Percentiles rank a stretch among this genome's conserved stretches.
Evolutionary conservation across 1,284 basidiomycete genomes (phyloP).

Genomic region (Fomitopsis palustris): DNA sequence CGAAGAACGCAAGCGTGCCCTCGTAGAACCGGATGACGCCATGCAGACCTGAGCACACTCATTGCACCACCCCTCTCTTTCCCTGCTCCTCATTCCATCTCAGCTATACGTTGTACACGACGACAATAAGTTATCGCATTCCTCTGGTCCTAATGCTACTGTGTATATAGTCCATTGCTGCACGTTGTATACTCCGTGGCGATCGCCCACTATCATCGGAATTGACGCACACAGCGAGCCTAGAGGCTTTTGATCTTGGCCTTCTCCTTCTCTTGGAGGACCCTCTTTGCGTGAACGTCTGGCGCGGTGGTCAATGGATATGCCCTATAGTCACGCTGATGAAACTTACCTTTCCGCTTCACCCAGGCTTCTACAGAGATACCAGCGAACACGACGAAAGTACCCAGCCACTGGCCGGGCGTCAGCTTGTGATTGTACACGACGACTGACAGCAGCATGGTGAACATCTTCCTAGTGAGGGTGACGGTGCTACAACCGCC

Average conservation of each 20-base stretch:
- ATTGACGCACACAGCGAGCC: background rate
- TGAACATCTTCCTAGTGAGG: slow-evolving; percentile 96
- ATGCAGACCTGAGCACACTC: slow-evolving; percentile 21
- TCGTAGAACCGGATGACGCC: slow-evolving; percentile 26
- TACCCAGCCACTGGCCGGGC: slow-evolving; percentile 84
- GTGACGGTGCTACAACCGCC: slow-evolving; percentile 72
- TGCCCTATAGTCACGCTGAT: background rate
- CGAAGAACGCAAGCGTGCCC: slow-evolving; percentile 25
- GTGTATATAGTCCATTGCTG: slow-evolving; percentile 3
- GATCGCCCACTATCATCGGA: background rate
- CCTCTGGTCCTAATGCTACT: slow-evolving; percentile 3
- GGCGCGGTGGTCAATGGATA: background rate
- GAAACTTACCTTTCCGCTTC: slow-evolving; percentile 68
- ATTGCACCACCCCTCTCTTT: background rate
- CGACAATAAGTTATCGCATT: slow-evolving; percentile 1
- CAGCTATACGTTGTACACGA: background rate
- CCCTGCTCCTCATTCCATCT: background rate
- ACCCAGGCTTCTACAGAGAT: slow-evolving; percentile 92
- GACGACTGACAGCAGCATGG: slow-evolving; percentile 94
- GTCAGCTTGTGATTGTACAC: slow-evolving; percentile 90
- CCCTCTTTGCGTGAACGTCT: slow-evolving; percentile 78
- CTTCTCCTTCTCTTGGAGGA: slow-evolving; percentile 78
- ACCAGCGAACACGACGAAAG: slow-evolving; percentile 87
- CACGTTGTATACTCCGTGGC: background rate
- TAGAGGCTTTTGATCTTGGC: slow-evolving; percentile 76